Evolutionary conservation across 331 rosid species (phyloP).

Genomic region (Stylosanthes scabra): DNA sequence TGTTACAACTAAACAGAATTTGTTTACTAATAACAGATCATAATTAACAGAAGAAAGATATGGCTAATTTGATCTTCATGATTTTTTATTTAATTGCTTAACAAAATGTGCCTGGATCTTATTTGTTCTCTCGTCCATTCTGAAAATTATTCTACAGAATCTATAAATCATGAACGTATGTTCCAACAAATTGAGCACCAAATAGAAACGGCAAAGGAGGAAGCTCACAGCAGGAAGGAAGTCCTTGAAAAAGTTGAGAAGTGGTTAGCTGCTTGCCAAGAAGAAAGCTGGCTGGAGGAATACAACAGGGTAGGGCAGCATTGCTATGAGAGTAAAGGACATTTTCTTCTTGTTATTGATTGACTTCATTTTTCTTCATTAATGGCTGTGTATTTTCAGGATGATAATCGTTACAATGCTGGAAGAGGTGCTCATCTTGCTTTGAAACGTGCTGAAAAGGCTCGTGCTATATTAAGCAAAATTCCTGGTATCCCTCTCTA

Average conservation of each 20-base stretch:
- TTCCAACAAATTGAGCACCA: constrained; percentile 64
- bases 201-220: constrained; percentile 58
- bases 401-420: constrained; percentile 74
- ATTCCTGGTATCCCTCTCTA: constrained; percentile 57
- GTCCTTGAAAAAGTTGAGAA: constrained; percentile 80
- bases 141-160: constrained; percentile 42
- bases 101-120: constrained; percentile 1
- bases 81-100: constrained; percentile 15
- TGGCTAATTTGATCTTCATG: constrained; percentile 6
- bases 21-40: neutral
- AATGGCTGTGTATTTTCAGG: constrained; percentile 48
- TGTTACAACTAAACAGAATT: neutral
- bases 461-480: constrained; percentile 64
- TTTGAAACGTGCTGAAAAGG: constrained; percentile 79
- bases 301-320: constrained; percentile 66
- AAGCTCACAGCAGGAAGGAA: constrained; percentile 73
- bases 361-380: constrained; percentile 5
- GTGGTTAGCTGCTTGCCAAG: constrained; percentile 73
- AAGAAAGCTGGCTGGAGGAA: constrained; percentile 89
- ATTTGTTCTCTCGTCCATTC: constrained; percentile 2
- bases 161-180: constrained; percentile 46
- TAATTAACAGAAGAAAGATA: constrained; percentile 11
- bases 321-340: neutral
- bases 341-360: constrained; percentile 21
- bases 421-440: constrained; percentile 79